These are phyloP conservation scores for Talaromyces nanjingensis DNA, from an alignment of 495 filamentous ascomycete species.

Conservation along the genomic window DNA sequence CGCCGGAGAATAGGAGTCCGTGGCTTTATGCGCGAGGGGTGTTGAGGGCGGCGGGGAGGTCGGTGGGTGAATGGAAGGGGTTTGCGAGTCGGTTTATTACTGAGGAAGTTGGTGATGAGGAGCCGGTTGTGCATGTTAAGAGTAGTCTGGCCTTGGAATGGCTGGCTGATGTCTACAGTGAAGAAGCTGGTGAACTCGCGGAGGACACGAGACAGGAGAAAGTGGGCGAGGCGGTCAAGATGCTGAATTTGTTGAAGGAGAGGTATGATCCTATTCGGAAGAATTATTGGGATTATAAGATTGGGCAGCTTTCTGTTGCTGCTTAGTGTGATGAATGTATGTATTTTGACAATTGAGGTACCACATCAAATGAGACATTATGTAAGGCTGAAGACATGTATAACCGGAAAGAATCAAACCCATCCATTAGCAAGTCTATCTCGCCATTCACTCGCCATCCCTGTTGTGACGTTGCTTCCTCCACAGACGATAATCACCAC, in stretches of 20 bases:
- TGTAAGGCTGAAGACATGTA: not conserved
- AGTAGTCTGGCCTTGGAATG: conserved; percentile 88
- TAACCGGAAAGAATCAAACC: conserved; percentile 16
- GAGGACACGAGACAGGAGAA: conserved; percentile 16
- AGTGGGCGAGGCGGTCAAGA: conserved; percentile 33
- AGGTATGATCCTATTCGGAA: conserved; percentile 86
- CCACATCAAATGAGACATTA: too few relatives aligned
- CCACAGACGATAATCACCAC: conserved; percentile 87
- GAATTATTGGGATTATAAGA: conserved; percentile 88
- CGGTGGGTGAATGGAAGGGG: conserved; percentile 48
- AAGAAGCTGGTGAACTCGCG: conserved; percentile 53
- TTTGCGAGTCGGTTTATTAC: conserved; percentile 63
- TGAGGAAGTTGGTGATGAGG: conserved; percentile 19
- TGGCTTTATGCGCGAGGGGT: conserved; percentile 89
- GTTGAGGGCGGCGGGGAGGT: conserved; percentile 53
- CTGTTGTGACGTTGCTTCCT: conserved; percentile 65
- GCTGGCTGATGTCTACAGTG: conserved; percentile 71
- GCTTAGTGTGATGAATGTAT: not conserved
- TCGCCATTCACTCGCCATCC: conserved; percentile 58
- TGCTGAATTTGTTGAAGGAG: conserved; percentile 65
- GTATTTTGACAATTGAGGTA: not conserved
- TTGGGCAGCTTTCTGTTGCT: conserved; percentile 34
- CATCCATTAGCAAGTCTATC: conserved; percentile 38
- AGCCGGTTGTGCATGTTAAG: conserved; percentile 35
- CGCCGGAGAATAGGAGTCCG: conserved; percentile 87